Evolutionary conservation across 176 grass and related monocot genomes (phyloP).

Genomic region (Cenchrus fungigraminus): DNA sequence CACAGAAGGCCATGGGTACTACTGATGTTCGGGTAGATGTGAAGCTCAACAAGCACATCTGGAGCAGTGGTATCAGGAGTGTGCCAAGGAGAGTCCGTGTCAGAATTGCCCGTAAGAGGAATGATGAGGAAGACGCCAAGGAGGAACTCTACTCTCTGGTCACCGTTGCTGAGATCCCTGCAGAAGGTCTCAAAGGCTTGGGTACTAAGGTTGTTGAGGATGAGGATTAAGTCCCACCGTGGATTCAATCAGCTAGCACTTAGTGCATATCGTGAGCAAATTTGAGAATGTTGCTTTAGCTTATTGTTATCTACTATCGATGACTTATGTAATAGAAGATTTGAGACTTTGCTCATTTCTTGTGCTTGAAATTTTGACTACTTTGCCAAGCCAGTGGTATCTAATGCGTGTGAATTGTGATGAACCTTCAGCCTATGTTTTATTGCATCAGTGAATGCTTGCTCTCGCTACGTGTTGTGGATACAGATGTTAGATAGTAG

Average conservation of each 20-base stretch:
- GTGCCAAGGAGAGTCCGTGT: conserved; percentile 87
- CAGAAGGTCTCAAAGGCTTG: conserved; percentile 81
- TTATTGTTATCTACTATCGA: conserved; percentile 48
- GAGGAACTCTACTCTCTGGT: conserved; percentile 92
- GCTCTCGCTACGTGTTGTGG: too few relatives aligned
- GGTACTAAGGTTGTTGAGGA: conserved; percentile 85
- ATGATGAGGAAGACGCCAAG: conserved; percentile 87
- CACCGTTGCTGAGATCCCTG: conserved; percentile 77
- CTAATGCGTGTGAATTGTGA: too few relatives aligned
- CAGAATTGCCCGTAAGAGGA: conserved; percentile 86
- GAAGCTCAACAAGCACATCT: conserved; percentile 98
- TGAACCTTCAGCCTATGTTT: too few relatives aligned
- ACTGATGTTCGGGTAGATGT: conserved; percentile 76
- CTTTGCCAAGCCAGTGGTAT: not conserved
- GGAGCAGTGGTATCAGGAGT: conserved; percentile 81
- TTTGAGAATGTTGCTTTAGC: conserved; percentile 37
- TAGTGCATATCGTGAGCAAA: conserved; percentile 29
- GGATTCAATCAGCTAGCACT: conserved; percentile 19
- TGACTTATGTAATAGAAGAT: conserved; percentile 58
- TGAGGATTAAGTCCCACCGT: conserved; percentile 52
- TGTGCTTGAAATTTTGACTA: conserved; percentile 49
- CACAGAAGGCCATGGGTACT: conserved; percentile 88
- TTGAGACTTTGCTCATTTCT: conserved; percentile 40
- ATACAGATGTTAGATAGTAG: too few relatives aligned
- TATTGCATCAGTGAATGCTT: not conserved